phyloP scores from a whole-genome alignment of 441 rosid genomes.

The Populus trichocarpa region DNA sequence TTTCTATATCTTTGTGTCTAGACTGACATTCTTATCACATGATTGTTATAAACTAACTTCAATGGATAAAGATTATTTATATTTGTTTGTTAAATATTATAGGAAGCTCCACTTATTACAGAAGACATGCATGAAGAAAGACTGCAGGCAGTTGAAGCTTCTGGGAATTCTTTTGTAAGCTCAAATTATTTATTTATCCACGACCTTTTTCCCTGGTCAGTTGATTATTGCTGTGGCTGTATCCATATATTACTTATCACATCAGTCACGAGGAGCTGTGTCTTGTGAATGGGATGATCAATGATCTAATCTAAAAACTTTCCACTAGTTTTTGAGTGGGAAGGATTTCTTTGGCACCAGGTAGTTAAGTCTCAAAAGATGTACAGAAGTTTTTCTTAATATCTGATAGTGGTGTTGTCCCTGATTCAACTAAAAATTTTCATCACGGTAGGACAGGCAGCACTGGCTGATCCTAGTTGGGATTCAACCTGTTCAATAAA shows the following conservation, averaged over 20 bases:
- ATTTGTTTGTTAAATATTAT: conserved; percentile 15
- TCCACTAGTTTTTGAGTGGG: neutral
- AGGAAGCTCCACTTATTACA: conserved; percentile 98
- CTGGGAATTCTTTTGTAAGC: conserved; percentile 83
- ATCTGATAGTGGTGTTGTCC: no score
- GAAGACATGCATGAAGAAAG: conserved; percentile 99
- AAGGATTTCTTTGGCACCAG: no score
- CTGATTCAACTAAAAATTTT: no score
- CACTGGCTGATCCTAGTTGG: no score
- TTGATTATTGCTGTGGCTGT: neutral
- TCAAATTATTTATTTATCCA: conserved; percentile 13
- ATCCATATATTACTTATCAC: neutral
- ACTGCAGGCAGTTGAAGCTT: conserved; percentile 83
- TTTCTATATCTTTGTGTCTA: conserved; percentile 12
- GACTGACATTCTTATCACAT: neutral
- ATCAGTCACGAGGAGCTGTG: neutral
- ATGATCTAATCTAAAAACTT: neutral
- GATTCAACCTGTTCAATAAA: no score
- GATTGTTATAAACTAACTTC: neutral
- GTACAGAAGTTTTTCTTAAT: no score
- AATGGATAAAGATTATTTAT: neutral
- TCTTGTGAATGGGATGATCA: neutral
- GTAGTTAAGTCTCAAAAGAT: no score
- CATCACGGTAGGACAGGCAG: no score
- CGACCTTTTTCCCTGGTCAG: neutral